phyloP scores from a whole-genome alignment of 139 green algal genomes.

The Auxenochlorella pyrenoidosa region DNA sequence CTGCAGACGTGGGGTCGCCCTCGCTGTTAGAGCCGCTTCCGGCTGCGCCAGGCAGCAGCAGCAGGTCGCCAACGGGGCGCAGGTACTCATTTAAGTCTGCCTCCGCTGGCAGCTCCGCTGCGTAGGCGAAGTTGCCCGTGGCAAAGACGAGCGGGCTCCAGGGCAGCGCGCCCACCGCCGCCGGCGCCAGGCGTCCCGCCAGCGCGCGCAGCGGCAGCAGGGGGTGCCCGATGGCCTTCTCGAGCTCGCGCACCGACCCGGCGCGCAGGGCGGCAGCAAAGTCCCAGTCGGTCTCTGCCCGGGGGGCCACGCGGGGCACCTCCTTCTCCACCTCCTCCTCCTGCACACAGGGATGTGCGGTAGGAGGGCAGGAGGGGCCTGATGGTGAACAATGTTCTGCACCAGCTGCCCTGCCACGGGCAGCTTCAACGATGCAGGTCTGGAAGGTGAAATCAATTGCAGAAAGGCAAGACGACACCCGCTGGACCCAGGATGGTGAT shows the following conservation, averaged over 20 bases:
- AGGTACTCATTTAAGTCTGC: conserved; percentile 43
- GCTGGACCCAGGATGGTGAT: no score
- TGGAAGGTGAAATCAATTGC: no score
- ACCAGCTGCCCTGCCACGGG: no score
- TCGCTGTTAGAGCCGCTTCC: not conserved
- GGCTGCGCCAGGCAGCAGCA: conserved; percentile 50
- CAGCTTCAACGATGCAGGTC: no score
- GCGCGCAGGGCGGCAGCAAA: conserved; percentile 15
- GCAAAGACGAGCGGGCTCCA: conserved; percentile 26
- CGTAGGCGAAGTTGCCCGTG: conserved; percentile 52
- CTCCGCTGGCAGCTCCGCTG: not conserved
- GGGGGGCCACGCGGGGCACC: conserved; percentile 4
- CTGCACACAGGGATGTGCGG: not conserved
- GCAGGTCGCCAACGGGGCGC: conserved; percentile 43
- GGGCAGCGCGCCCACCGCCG: not conserved
- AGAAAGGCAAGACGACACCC: no score
- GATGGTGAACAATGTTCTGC: no score
- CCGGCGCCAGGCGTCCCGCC: not conserved
- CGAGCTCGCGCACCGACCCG: not conserved
- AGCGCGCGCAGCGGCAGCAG: not conserved
- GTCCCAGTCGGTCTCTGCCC: conserved; percentile 47
- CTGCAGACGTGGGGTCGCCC: no score
- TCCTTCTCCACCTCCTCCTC: conserved; percentile 50
- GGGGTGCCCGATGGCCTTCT: not conserved
- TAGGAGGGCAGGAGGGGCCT: no score